Percentiles rank a stretch among this genome's conserved stretches.
Conservation (phyloP, 106 monocot species). For the Phalaenopsis aphrodite region DNA sequence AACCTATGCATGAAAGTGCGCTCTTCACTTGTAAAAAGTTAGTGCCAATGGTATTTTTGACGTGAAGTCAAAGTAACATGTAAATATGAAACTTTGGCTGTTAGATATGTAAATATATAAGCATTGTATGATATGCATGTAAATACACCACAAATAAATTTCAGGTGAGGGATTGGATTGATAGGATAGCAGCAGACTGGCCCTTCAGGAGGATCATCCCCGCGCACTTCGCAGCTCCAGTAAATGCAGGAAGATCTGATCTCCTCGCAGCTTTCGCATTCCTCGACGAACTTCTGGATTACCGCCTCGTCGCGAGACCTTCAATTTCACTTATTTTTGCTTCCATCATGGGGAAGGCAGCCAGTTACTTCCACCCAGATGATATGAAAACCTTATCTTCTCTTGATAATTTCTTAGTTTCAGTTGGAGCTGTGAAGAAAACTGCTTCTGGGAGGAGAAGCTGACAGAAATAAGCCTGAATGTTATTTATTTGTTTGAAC, state of each 20-base stretch:
- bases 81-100: too few relatives aligned
- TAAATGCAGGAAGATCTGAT: conserved; percentile 68
- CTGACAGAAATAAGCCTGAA: background rate
- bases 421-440: conserved; percentile 91
- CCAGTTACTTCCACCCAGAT: conserved; percentile 87
- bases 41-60: too few relatives aligned
- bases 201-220: conserved; percentile 88
- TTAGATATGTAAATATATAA: too few relatives aligned
- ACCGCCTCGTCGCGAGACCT: conserved; percentile 31
- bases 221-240: conserved; percentile 79
- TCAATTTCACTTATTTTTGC: conserved; percentile 60
- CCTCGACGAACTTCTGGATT: conserved; percentile 71
- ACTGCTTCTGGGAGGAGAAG: conserved; percentile 74
- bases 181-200: conserved; percentile 78
- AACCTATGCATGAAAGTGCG: too few relatives aligned
- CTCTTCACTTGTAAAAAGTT: too few relatives aligned
- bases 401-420: conserved; percentile 85
- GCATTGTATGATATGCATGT: too few relatives aligned
- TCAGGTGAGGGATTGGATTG: conserved; percentile 91
- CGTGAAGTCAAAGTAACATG: too few relatives aligned
- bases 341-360: conserved; percentile 71
- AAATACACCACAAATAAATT: background rate
- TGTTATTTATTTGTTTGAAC: background rate
- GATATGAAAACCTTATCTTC: conserved; percentile 97
- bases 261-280: conserved; percentile 80